Evolutionary conservation across 2,329 filamentous ascomycete genomes (phyloP).

Genomic region (Verticillium klebahnii): DNA sequence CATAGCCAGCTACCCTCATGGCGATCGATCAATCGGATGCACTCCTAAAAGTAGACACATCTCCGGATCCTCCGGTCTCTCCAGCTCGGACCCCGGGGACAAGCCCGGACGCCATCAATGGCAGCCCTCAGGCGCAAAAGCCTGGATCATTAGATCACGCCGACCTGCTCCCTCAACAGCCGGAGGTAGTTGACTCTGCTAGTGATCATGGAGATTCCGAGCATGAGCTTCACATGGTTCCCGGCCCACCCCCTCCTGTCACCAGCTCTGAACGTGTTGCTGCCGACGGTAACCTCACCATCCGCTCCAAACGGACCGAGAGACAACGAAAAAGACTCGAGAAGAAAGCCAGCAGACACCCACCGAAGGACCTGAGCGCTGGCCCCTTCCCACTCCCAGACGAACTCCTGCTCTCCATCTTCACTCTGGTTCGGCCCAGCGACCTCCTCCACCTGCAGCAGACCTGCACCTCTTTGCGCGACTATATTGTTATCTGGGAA

Average conservation of each 20-base stretch:
- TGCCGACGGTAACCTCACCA: constrained; percentile 5
- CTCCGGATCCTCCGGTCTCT: no score
- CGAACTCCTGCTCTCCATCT: constrained; percentile 45
- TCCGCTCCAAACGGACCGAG: constrained; percentile 11
- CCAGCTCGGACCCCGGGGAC: no score
- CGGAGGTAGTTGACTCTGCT: neutral
- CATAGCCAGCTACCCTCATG: no score
- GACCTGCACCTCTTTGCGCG: constrained; percentile 33
- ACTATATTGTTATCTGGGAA: constrained; percentile 40
- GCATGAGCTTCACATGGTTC: neutral
- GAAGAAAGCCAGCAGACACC: constrained; percentile 5
- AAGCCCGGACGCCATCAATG: no score
- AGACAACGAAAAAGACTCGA: constrained; percentile 9
- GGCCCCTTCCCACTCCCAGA: constrained; percentile 44
- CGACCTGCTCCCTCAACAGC: neutral
- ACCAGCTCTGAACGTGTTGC: constrained; percentile 7
- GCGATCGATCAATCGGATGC: no score
- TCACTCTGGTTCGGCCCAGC: constrained; percentile 41
- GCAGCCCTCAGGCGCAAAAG: neutral
- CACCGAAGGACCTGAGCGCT: constrained; percentile 11
- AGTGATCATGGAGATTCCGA: neutral
- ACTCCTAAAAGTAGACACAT: no score
- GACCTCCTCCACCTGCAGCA: constrained; percentile 43
- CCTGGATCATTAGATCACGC: neutral
- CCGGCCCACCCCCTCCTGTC: constrained; percentile 5